Evolutionary conservation across 2,329 filamentous ascomycete species (phyloP).

Genomic region (Akanthomyces dipterigenus): DNA sequence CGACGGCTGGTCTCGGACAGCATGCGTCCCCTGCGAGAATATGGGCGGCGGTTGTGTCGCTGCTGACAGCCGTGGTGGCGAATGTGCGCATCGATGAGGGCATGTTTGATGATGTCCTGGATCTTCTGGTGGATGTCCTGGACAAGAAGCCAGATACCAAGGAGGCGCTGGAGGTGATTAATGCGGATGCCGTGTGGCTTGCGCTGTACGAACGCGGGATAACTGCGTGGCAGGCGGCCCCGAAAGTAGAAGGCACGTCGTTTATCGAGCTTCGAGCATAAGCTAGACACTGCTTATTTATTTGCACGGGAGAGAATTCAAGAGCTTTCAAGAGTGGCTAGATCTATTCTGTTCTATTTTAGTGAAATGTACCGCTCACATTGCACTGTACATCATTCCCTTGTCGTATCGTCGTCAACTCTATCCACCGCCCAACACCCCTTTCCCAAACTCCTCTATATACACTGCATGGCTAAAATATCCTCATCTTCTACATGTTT

Average conservation of each 20-base stretch:
- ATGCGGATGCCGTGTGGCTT: slow-evolving; percentile 74
- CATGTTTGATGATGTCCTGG: slow-evolving; percentile 65
- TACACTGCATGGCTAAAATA: not conserved
- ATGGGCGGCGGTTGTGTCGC: slow-evolving; percentile 54
- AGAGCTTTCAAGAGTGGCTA: not conserved
- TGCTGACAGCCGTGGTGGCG: slow-evolving; percentile 55
- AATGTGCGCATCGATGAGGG: slow-evolving; percentile 60
- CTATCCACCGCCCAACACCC: not conserved
- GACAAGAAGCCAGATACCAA: slow-evolving; percentile 41
- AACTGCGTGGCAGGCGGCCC: slow-evolving; percentile 29
- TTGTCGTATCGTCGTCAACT: slow-evolving; percentile 2
- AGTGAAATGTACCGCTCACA: not conserved
- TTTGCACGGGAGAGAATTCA: not conserved
- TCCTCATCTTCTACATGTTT: not conserved
- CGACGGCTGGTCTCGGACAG: slow-evolving; percentile 40
- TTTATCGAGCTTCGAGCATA: not conserved
- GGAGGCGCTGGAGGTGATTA: slow-evolving; percentile 54
- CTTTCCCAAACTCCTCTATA: not conserved
- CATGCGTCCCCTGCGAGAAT: slow-evolving; percentile 57
- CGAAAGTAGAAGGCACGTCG: slow-evolving; percentile 35
- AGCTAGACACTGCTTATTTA: not conserved
- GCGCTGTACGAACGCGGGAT: slow-evolving; percentile 43
- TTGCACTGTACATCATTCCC: not conserved
- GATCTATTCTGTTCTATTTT: slow-evolving; percentile 2
- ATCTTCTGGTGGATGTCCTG: slow-evolving; percentile 49